A percentile compares a stretch with the other conserved stretches of the same genome.
Evolutionary conservation across 2,329 filamentous ascomycete genomes (phyloP).

Genomic region (Calonectria hongkongensis): DNA sequence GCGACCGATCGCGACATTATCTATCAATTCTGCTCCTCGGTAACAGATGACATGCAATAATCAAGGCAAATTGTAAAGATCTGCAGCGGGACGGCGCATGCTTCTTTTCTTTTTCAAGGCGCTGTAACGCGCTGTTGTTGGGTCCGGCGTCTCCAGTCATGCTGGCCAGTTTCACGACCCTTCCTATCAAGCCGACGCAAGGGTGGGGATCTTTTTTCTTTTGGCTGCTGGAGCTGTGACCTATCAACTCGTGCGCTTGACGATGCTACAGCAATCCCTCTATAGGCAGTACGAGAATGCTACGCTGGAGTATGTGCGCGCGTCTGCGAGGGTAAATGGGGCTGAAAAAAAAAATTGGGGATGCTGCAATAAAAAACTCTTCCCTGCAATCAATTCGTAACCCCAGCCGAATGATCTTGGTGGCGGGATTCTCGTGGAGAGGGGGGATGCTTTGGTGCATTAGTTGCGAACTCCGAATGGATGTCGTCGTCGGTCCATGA

Average conservation of each 20-base stretch:
- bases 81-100: constrained; percentile 23
- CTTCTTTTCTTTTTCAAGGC: constrained; percentile 3
- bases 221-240: constrained; percentile 7
- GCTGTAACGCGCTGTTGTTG: constrained; percentile 18
- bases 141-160: constrained; percentile 15
- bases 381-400: constrained; percentile 20
- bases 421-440: constrained; percentile 17
- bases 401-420: constrained; percentile 16
- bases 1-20: constrained; percentile 20
- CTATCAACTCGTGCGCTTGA: constrained; percentile 7
- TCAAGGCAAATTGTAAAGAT: constrained; percentile 17
- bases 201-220: constrained; percentile 8
- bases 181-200: constrained; percentile 12
- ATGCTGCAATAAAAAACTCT: neutral
- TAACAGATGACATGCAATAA: constrained; percentile 4
- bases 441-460: constrained; percentile 3
- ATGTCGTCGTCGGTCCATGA: neutral
- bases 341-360: constrained; percentile 12
- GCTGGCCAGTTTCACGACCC: constrained; percentile 16
- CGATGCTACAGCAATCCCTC: constrained; percentile 12
- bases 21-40: constrained; percentile 17
- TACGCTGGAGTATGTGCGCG: neutral
- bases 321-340: neutral
- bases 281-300: constrained; percentile 18
- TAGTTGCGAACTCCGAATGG: constrained; percentile 6